These are phyloP conservation scores for Melocanna baccifera DNA, from an alignment of 176 grass and related monocot genomes.

Conservation along the genomic window DNA sequence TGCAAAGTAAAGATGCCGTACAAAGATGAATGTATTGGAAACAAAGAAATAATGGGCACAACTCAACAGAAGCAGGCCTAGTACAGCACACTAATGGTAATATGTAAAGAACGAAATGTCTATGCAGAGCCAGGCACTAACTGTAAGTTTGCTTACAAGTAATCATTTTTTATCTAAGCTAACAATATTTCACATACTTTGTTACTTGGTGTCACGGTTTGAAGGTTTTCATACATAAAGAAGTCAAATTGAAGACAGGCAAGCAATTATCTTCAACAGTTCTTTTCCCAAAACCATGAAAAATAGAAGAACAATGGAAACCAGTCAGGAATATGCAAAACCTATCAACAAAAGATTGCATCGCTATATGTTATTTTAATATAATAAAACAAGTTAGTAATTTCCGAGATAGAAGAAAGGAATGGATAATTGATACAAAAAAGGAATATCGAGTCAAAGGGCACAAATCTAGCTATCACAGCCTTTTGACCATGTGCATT, in stretches of 20 bases:
- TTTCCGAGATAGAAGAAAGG: neutral
- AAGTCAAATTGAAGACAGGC: neutral
- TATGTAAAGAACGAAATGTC: neutral
- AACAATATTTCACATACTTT: neutral
- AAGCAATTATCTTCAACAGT: neutral
- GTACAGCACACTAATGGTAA: neutral
- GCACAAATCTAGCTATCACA: neutral
- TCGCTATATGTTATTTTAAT: neutral
- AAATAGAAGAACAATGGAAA: neutral
- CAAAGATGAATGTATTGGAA: neutral
- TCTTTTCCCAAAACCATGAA: neutral
- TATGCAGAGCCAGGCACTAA: neutral
- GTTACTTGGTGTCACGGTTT: neutral
- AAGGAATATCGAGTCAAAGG: neutral
- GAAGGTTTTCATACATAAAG: neutral
- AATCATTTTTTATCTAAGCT: neutral
- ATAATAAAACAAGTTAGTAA: neutral
- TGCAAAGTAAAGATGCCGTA: conserved; percentile 34
- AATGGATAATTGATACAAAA: neutral
- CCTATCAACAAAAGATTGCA: neutral
- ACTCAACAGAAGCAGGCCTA: conserved; percentile 4
- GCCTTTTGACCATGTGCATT: neutral
- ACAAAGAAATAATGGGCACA: neutral
- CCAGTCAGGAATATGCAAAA: neutral
- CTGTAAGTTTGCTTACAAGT: neutral